Percentiles rank a stretch among this genome's conserved stretches.
Evolutionary conservation across 2,329 filamentous ascomycete genomes (phyloP).

Genomic region (Aspergillus sojae): DNA sequence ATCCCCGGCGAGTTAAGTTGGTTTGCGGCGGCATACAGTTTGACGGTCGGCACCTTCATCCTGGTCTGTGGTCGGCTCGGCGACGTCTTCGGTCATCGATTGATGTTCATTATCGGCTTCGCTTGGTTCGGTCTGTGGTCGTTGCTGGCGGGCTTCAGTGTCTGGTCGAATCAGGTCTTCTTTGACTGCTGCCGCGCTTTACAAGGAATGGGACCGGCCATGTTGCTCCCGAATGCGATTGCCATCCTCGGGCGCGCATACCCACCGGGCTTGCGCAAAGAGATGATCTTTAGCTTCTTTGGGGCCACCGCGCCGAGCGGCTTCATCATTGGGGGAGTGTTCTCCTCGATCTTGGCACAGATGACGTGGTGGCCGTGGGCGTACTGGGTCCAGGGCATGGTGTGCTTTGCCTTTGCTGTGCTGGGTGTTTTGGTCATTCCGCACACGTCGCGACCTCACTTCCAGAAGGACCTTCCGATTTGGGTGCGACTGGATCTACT

Average conservation of each 20-base stretch:
- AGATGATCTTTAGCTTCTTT: conserved; percentile 61
- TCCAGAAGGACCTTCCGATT: conserved; percentile 25
- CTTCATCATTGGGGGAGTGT: conserved; percentile 32
- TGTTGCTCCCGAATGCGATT: conserved; percentile 65
- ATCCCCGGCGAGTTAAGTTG: conserved; percentile 53
- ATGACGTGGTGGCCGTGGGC: conserved; percentile 55
- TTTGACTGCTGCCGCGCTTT: conserved; percentile 57
- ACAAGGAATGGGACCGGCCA: conserved; percentile 61
- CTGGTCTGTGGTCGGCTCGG: conserved; percentile 39
- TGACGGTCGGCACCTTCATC: conserved; percentile 45
- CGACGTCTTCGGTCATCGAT: conserved; percentile 41
- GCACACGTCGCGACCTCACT: conserved; percentile 42
- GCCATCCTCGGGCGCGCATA: conserved; percentile 64
- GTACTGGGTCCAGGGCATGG: conserved; percentile 44
- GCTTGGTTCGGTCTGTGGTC: conserved; percentile 43
- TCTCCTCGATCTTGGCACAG: conserved; percentile 7
- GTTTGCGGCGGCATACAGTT: conserved; percentile 59
- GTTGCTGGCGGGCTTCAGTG: conserved; percentile 38
- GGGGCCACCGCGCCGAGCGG: conserved; percentile 53
- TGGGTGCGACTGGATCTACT: conserved; percentile 20
- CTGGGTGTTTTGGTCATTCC: conserved; percentile 38
- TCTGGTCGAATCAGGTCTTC: conserved; percentile 45
- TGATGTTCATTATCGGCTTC: conserved; percentile 40
- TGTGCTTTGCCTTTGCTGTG: conserved; percentile 36
- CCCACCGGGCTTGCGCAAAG: conserved; percentile 58